A percentile compares a stretch with the other conserved stretches of the same genome.
Evolutionary conservation across 2,329 filamentous ascomycete species (phyloP).

Genomic region (Neocatenulostroma microsporum): DNA sequence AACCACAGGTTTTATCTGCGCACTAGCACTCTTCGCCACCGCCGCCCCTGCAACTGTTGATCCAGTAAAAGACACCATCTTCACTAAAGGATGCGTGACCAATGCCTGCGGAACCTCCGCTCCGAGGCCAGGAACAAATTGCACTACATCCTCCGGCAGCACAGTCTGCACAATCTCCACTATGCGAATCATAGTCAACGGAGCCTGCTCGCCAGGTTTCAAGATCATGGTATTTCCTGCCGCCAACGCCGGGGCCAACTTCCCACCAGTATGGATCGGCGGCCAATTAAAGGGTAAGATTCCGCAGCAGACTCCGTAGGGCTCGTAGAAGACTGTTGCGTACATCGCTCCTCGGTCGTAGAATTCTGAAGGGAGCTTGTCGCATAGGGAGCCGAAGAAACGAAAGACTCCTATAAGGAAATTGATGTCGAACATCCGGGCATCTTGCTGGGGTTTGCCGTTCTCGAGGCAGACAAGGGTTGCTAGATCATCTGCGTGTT

Average conservation of each 20-base stretch:
- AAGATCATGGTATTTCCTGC: constrained; percentile 27
- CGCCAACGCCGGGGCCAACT: constrained; percentile 35
- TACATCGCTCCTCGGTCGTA: constrained; percentile 12
- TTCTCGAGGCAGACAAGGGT: constrained; percentile 21
- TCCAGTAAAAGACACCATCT: constrained; percentile 70
- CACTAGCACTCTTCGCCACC: constrained; percentile 44
- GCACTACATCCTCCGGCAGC: constrained; percentile 11
- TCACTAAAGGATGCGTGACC: constrained; percentile 40
- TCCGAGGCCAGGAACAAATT: constrained; percentile 11
- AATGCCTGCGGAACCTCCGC: constrained; percentile 11
- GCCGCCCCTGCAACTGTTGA: constrained; percentile 54
- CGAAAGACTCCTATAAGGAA: constrained; percentile 18
- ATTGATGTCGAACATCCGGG: constrained; percentile 13
- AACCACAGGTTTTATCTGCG: constrained; percentile 51
- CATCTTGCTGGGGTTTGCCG: constrained; percentile 20
- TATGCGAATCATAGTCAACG: constrained; percentile 16
- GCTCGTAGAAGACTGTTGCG: constrained; percentile 10
- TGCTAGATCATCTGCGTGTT: constrained; percentile 18
- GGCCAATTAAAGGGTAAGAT: constrained; percentile 20
- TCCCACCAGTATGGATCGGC: constrained; percentile 30
- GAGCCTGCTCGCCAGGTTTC: constrained; percentile 22
- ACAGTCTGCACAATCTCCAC: constrained; percentile 16
- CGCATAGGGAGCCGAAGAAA: constrained; percentile 17
- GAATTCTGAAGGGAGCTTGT: constrained; percentile 13
- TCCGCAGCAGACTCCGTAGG: constrained; percentile 13